A percentile compares a stretch with the other conserved stretches of the same genome.
These are phyloP conservation scores for Ophiostoma australiae DNA, from an alignment of 2,329 filamentous ascomycete species.

Conservation along the genomic window DNA sequence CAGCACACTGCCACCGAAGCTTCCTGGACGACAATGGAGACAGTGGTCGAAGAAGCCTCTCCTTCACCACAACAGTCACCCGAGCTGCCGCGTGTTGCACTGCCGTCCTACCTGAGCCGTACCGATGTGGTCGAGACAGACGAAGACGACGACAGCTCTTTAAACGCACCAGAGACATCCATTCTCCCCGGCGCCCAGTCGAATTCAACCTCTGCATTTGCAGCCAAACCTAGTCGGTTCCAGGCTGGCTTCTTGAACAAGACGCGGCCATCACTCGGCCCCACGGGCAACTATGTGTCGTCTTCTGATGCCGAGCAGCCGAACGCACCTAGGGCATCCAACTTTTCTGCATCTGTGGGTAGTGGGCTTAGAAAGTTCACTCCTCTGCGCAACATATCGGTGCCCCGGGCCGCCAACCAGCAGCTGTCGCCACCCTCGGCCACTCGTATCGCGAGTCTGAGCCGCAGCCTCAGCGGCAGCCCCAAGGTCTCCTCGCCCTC, in stretches of 20 bases:
- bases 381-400: slow-evolving; percentile 49
- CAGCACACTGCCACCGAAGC: slow-evolving; percentile 1
- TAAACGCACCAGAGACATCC: slow-evolving; percentile 40
- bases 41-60: slow-evolving; percentile 18
- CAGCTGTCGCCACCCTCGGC: slow-evolving; percentile 42
- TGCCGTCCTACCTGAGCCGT: slow-evolving; percentile 22
- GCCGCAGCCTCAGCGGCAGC: slow-evolving; percentile 27
- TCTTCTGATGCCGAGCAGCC: slow-evolving; percentile 49
- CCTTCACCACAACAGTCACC: slow-evolving; percentile 38
- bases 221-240: slow-evolving; percentile 66
- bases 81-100: slow-evolving; percentile 36
- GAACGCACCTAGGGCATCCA: not conserved
- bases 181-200: slow-evolving; percentile 30
- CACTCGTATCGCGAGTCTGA: slow-evolving; percentile 30
- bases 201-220: slow-evolving; percentile 19
- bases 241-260: slow-evolving; percentile 80
- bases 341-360: not conserved
- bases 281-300: slow-evolving; percentile 38
- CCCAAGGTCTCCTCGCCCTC: slow-evolving; percentile 30
- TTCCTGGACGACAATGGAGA: slow-evolving; percentile 20
- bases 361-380: slow-evolving; percentile 30
- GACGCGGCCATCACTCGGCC: slow-evolving; percentile 29
- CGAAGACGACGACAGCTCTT: slow-evolving; percentile 22
- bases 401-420: slow-evolving; percentile 46
- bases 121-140: slow-evolving; percentile 21